phyloP scores from a whole-genome alignment of 371 early-diverging fungal genomes.

The Mortierella sp. region DNA sequence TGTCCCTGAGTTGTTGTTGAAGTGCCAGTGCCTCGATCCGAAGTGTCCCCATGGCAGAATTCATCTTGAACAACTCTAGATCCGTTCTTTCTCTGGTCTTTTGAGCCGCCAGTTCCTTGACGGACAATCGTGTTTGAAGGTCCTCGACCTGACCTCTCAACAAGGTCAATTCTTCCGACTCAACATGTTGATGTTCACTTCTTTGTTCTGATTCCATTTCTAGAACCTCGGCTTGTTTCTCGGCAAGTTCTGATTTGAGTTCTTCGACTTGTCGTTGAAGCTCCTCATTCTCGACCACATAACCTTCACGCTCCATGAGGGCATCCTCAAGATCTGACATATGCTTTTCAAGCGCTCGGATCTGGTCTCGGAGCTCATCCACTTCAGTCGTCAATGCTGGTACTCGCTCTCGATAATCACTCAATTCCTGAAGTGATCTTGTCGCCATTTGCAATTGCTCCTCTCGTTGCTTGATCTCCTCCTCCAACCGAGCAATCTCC shows the following conservation, averaged over 20 bases:
- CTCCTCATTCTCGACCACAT: conserved; percentile 12
- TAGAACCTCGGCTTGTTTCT: conserved; percentile 13
- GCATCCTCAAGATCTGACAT: conserved; percentile 33
- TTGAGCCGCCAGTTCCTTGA: conserved; percentile 1
- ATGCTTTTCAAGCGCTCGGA: conserved; percentile 28
- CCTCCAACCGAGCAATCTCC: conserved; percentile 9
- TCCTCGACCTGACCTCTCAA: conserved; percentile 12
- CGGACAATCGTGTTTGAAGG: conserved; percentile 8
- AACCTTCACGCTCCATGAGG: conserved; percentile 24
- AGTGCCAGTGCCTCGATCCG: conserved; percentile 25
- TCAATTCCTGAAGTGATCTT: conserved; percentile 7
- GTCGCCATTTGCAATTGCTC: conserved; percentile 9
- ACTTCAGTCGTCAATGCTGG: conserved; percentile 11
- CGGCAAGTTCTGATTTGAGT: conserved; percentile 17
- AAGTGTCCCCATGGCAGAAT: conserved; percentile 25
- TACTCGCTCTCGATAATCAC: neutral
- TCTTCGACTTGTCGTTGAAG: conserved; percentile 11
- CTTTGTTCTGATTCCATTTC: conserved; percentile 6
- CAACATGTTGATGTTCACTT: conserved; percentile 8
- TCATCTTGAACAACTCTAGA: conserved; percentile 19
- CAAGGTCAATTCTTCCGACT: neutral
- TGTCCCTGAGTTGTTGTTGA: conserved; percentile 17
- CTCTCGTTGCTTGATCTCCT: conserved; percentile 20
- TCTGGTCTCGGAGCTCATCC: conserved; percentile 23
- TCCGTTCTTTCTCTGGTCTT: conserved; percentile 12